phyloP scores from a whole-genome alignment of 2,329 filamentous ascomycete species.

The Ophiostoma sp. region DNA sequence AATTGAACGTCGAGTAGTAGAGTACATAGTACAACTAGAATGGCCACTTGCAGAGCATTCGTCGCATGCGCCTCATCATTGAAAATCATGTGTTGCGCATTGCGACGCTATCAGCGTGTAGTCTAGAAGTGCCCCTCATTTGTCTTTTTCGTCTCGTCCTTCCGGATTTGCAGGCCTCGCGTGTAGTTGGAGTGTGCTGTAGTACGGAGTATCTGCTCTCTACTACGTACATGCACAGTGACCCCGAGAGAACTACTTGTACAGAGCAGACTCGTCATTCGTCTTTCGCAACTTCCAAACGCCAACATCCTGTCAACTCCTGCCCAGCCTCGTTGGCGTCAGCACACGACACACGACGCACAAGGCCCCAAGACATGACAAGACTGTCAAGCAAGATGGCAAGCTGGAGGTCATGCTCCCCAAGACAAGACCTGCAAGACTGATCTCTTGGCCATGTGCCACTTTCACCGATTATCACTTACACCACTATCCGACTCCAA shows the following conservation, averaged over 20 bases:
- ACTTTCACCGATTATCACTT: neutral
- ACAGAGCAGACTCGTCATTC: neutral
- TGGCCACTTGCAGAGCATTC: neutral
- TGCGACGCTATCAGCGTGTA: neutral
- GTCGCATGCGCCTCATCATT: neutral
- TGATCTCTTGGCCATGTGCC: conserved; percentile 7
- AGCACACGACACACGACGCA: neutral
- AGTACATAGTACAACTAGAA: neutral
- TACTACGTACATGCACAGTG: neutral
- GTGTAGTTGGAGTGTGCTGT: neutral
- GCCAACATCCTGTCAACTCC: conserved; percentile 5
- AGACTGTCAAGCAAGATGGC: neutral
- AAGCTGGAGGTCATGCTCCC: conserved; percentile 1
- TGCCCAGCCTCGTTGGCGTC: conserved; percentile 11
- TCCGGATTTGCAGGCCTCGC: neutral
- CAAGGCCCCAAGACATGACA: neutral
- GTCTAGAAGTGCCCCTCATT: neutral
- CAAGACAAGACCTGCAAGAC: neutral
- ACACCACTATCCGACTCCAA: neutral
- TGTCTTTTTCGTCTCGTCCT: neutral
- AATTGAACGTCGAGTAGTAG: neutral
- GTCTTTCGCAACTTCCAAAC: neutral
- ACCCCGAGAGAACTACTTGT: too few relatives aligned
- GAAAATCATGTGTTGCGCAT: neutral
- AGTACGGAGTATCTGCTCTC: neutral